These are phyloP conservation scores for Alectoria sarmentosa DNA, from an alignment of 495 filamentous ascomycete genomes.

Conservation along the genomic window DNA sequence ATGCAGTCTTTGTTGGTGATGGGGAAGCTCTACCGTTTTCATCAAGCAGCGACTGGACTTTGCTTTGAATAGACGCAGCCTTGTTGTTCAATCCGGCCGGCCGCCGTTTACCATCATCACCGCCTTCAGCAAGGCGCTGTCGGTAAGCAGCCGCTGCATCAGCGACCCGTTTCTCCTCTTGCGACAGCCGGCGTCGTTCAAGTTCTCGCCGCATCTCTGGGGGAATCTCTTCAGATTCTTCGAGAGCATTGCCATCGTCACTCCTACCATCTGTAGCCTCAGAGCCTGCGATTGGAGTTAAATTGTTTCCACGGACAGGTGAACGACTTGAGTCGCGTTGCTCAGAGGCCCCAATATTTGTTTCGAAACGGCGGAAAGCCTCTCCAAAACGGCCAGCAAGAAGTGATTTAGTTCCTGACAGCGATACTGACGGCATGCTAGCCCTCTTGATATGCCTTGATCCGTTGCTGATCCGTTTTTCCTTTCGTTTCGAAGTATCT, in stretches of 20 bases:
- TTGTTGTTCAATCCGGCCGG: slow-evolving; percentile 34
- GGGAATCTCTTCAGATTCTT: slow-evolving; percentile 63
- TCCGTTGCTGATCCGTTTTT: slow-evolving; percentile 57
- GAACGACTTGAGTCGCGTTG: slow-evolving; percentile 47
- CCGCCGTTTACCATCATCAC: slow-evolving; percentile 44
- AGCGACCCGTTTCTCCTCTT: slow-evolving; percentile 90
- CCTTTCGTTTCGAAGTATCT: slow-evolving; percentile 56
- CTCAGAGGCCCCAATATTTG: slow-evolving; percentile 43
- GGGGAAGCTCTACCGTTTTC: slow-evolving; percentile 58
- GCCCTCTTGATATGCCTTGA: slow-evolving; percentile 71
- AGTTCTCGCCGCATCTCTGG: slow-evolving; percentile 89
- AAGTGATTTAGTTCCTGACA: slow-evolving; percentile 74
- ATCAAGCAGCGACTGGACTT: slow-evolving; percentile 78
- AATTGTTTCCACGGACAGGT: slow-evolving; percentile 37
- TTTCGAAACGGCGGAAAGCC: slow-evolving; percentile 90
- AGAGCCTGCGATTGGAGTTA: slow-evolving; percentile 69
- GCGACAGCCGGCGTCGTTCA: slow-evolving; percentile 72
- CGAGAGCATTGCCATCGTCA: slow-evolving; percentile 57
- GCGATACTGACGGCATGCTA: slow-evolving; percentile 70
- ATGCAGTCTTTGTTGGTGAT: slow-evolving; percentile 61
- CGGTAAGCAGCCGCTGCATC: slow-evolving; percentile 89
- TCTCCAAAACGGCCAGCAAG: slow-evolving; percentile 90
- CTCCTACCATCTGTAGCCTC: slow-evolving; percentile 65
- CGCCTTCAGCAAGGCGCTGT: slow-evolving; percentile 60
- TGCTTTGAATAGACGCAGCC: slow-evolving; percentile 79